phyloP scores from a whole-genome alignment of 2,329 filamentous ascomycete species.

The Xylariales sp. region DNA sequence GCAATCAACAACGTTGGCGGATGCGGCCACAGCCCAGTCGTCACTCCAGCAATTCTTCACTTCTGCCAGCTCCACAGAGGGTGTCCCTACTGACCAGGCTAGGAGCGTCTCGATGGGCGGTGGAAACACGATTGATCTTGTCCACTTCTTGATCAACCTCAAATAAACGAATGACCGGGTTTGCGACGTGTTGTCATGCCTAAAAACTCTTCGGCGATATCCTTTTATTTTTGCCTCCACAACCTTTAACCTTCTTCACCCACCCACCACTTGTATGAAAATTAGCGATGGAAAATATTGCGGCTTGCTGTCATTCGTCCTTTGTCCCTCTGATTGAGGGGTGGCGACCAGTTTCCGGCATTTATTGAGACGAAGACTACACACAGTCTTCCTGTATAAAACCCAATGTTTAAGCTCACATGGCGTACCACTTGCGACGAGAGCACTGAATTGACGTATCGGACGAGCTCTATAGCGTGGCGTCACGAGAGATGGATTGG shows the following conservation, averaged over 20 bases:
- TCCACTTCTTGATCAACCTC: conserved; percentile 39
- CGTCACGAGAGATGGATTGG: conserved; percentile 1
- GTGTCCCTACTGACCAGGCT: conserved; percentile 30
- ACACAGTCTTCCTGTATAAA: conserved; percentile 10
- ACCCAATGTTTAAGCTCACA: background rate
- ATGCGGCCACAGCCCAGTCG: conserved; percentile 50
- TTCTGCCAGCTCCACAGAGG: conserved; percentile 25
- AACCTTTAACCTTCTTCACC: no score
- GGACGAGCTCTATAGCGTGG: conserved; percentile 5
- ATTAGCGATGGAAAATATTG: no score
- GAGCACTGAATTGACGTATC: conserved; percentile 5
- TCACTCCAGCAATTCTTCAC: conserved; percentile 52
- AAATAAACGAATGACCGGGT: conserved; percentile 8
- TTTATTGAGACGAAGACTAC: background rate
- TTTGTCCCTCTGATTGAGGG: background rate
- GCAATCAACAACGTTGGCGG: conserved; percentile 46
- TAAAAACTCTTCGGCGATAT: no score
- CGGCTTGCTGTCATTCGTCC: no score
- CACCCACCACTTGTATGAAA: no score
- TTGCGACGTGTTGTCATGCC: no score
- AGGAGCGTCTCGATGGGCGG: conserved; percentile 37
- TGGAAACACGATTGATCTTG: conserved; percentile 45
- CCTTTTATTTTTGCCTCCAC: no score
- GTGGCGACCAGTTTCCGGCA: conserved; percentile 1
- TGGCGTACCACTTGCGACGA: conserved; percentile 1